Conservation (phyloP, 306 rosid species). For the Medicago truncatula region MtrunA17r5.0-ANR NC_053045.1:35572001-35572500, state of each 20-base stretch:
- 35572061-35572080: constrained; percentile 47
- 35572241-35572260: not conserved
- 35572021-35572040: not conserved
- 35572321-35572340: too few species aligned
- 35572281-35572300: constrained; percentile 24
- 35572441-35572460: constrained; percentile 2
- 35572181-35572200: constrained; percentile 3
- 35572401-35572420: constrained; percentile 75
- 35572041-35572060: constrained; percentile 6
- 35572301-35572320: constrained; percentile 38
- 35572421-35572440: not conserved
- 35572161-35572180: constrained; percentile 56
- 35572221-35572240: not conserved
- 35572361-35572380: constrained; percentile 76
- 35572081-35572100: constrained; percentile 16
- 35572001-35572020: not conserved
- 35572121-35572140: constrained; percentile 5
- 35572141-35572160: not conserved
- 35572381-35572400: constrained; percentile 83
- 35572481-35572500: too few species aligned
- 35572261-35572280: not conserved
- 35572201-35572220: constrained; percentile 44
- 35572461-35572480: too few species aligned
- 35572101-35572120: not conserved
- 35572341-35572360: too few species aligned